phyloP scores from a whole-genome alignment of 768 basidiomycete species.

The Holtermannia corniformis region DNA sequence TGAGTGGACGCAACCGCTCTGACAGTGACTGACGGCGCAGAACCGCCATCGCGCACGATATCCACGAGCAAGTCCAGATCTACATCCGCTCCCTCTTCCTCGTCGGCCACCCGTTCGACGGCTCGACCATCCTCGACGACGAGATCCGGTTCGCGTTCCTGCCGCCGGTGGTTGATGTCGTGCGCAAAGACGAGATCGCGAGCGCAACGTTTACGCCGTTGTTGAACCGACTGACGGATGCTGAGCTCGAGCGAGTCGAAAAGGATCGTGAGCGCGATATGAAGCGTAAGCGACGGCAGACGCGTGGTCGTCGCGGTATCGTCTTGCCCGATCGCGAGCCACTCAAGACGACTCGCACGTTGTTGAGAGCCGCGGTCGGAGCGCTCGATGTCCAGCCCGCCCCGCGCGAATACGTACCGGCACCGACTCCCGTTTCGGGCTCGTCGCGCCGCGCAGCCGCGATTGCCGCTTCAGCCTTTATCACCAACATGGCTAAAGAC shows the following conservation, averaged over 20 bases:
- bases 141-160: constrained; percentile 84
- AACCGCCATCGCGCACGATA: constrained; percentile 89
- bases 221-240: constrained; percentile 79
- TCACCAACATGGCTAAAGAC: constrained; percentile 44
- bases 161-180: constrained; percentile 56
- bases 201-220: constrained; percentile 66
- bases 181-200: constrained; percentile 60
- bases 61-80: constrained; percentile 85
- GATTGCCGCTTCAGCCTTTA: constrained; percentile 87
- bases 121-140: constrained; percentile 69
- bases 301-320: constrained; percentile 63
- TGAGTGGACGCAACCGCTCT: constrained; percentile 43
- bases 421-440: constrained; percentile 57
- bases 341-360: constrained; percentile 76
- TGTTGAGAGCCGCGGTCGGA: constrained; percentile 27
- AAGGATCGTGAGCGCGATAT: constrained; percentile 90
- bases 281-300: constrained; percentile 60
- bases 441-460: constrained; percentile 70
- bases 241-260: constrained; percentile 79
- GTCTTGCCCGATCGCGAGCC: constrained; percentile 89
- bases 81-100: constrained; percentile 88
- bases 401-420: constrained; percentile 47
- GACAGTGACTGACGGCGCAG: no score
- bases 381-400: constrained; percentile 13
- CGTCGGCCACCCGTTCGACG: constrained; percentile 76